phyloP scores from a whole-genome alignment of 2,329 filamentous ascomycete species.

The Anisogramma anomala region DNA sequence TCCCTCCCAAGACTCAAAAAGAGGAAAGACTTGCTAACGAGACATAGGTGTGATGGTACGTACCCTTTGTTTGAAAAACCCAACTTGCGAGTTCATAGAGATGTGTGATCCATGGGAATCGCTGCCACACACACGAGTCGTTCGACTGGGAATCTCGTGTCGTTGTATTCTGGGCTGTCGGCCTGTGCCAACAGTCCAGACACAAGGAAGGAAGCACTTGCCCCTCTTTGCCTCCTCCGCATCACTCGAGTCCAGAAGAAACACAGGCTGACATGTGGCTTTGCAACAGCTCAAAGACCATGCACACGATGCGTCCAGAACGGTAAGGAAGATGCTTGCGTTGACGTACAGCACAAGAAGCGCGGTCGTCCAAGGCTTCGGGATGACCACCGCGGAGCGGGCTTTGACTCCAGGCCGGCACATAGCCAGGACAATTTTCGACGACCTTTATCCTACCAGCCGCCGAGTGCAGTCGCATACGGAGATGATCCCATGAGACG shows the following conservation, averaged over 20 bases:
- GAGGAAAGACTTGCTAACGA: constrained; percentile 22
- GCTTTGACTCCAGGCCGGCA: constrained; percentile 42
- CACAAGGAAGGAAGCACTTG: background rate
- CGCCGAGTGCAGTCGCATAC: constrained; percentile 33
- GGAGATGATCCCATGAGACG: constrained; percentile 33
- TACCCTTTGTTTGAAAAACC: constrained; percentile 21
- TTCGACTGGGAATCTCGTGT: too few species aligned
- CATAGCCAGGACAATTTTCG: constrained; percentile 33
- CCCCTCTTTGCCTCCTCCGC: background rate
- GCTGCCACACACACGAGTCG: too few species aligned
- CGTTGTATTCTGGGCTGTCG: too few species aligned
- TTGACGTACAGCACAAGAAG: constrained; percentile 81
- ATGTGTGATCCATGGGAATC: too few species aligned
- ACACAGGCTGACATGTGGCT: constrained; percentile 10
- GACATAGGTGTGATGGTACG: constrained; percentile 51
- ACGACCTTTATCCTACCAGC: constrained; percentile 40
- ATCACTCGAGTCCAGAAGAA: background rate
- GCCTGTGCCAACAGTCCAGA: background rate
- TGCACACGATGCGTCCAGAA: constrained; percentile 68
- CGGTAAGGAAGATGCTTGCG: constrained; percentile 68
- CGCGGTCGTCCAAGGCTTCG: constrained; percentile 65
- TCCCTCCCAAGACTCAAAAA: constrained; percentile 6
- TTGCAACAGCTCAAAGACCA: constrained; percentile 54
- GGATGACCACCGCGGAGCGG: constrained; percentile 50
- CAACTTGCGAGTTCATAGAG: background rate